Base-by-base conservation (phyloP, 441 rosid species). In the Populus trichocarpa region DNA sequence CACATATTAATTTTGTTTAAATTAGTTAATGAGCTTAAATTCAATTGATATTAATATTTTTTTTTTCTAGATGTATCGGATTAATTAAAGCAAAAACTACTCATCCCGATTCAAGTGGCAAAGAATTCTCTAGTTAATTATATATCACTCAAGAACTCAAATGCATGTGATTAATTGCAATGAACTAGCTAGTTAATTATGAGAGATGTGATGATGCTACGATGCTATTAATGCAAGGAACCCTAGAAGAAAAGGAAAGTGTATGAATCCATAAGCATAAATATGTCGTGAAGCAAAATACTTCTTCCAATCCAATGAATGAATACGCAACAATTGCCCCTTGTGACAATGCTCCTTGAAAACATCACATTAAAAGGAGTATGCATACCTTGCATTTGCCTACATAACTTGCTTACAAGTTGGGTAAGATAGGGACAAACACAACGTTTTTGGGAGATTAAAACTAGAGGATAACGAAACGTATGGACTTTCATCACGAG, bases 401-500 rank as follows among this genome's bases (percentile, higher is more conserved):
- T 67, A 18, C 70, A 32, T 32, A 32, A 26, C 11, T 30, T 7
- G 18, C 70, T 67, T 7, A 2, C 40, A 67, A 16, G 35, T 67
- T 67, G 70, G n/a, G 33, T 2, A 1, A 30, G 70, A 30, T 2
- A 30, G 70, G 33, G 70, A 67, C 12, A 32, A 67, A 30, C 20
- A 14, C 40, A 14, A 6, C 35, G 1, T 18, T 0, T 32, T 67
- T 30, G 70, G 18, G 36, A 67, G 18, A 50, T 50, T 50, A 16
- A 42, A 30, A 30, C 32, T 4, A 30, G 32, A 30, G 13, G 69
- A 66, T 66, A 66, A 28, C 69, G 16, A 66, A 67, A 67, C 70
- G 70, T 67, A 67, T 67, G 70, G 70, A 67, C 36, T 32, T 67
- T 5, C 12, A 67, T 67, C 70, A 32, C 70, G 22, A 67, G 70